Evolutionary conservation across 352 stramenopile species (phyloP).

Genomic region (Globisporangium nodosum): DNA sequence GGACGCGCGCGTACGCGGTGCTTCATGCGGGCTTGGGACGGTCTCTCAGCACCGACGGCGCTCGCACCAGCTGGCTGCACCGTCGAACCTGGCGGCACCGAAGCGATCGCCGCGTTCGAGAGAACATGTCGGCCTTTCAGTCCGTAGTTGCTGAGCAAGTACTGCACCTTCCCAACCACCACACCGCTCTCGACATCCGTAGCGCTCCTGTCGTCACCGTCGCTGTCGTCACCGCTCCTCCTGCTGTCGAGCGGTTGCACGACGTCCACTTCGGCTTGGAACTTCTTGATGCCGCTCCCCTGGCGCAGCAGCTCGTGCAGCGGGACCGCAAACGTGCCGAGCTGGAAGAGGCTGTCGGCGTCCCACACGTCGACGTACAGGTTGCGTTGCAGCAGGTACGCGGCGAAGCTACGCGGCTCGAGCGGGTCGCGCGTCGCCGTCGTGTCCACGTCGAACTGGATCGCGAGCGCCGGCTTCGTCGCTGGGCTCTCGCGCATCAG

Average conservation of each 20-base stretch:
- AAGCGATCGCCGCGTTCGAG: slow-evolving; percentile 1
- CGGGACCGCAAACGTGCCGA: slow-evolving; percentile 83
- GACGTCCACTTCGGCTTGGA: slow-evolving; percentile 76
- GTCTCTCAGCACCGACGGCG: background rate
- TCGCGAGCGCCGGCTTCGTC: slow-evolving; percentile 60
- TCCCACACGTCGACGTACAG: slow-evolving; percentile 93
- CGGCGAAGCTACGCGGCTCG: slow-evolving; percentile 74
- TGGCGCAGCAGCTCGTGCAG: slow-evolving; percentile 88
- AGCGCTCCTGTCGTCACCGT: slow-evolving; percentile 1
- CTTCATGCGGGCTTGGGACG: slow-evolving; percentile 21
- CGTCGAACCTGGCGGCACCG: slow-evolving; percentile 6
- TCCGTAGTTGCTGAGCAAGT: slow-evolving; percentile 88
- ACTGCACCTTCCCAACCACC: slow-evolving; percentile 67
- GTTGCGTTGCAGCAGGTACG: slow-evolving; percentile 81
- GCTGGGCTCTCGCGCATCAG: slow-evolving; percentile 55
- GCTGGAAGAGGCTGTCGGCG: slow-evolving; percentile 84
- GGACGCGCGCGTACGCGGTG: slow-evolving; percentile 71
- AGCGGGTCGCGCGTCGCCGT: slow-evolving; percentile 42
- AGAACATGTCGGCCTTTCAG: slow-evolving; percentile 38
- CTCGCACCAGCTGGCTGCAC: background rate
- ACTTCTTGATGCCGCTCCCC: slow-evolving; percentile 86
- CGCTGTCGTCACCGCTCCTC: background rate
- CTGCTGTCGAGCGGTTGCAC: slow-evolving; percentile 22
- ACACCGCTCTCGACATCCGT: slow-evolving; percentile 4
- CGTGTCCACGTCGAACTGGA: slow-evolving; percentile 79